Conservation (phyloP, 2,329 filamentous ascomycete genomes). For the Colletotrichum gloeosporioides region DNA sequence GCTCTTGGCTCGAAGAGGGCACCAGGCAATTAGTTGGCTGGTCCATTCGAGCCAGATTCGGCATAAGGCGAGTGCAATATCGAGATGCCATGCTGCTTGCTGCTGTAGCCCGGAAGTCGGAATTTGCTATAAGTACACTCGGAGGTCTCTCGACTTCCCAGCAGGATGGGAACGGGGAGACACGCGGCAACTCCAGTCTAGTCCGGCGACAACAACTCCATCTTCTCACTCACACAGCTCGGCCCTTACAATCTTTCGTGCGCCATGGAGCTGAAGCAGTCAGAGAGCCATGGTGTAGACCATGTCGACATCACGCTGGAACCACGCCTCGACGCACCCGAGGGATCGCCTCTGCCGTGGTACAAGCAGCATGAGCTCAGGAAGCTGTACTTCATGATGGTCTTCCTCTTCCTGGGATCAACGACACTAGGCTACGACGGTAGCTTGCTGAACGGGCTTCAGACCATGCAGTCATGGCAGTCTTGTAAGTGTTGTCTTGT, state of each 20-base stretch:
- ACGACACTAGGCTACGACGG: conserved; percentile 45
- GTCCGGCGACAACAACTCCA: background rate
- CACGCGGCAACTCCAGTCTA: background rate
- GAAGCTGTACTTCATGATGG: conserved; percentile 35
- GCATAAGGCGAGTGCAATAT: background rate
- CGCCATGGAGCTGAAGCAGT: conserved; percentile 7
- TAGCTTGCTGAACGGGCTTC: conserved; percentile 51
- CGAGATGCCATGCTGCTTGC: background rate
- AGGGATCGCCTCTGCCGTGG: conserved; percentile 26
- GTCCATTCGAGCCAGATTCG: background rate
- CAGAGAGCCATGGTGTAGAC: background rate
- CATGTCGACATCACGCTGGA: background rate
- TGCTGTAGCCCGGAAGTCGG: background rate
- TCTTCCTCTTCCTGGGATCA: conserved; percentile 36
- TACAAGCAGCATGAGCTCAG: conserved; percentile 34
- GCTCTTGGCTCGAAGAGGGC: background rate
- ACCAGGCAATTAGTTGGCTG: background rate
- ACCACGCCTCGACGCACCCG: background rate
- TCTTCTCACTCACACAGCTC: background rate
- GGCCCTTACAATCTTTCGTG: no score
- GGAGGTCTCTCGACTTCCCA: background rate
- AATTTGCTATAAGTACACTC: background rate
- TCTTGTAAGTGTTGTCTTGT: conserved; percentile 29
- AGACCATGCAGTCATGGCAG: conserved; percentile 49
- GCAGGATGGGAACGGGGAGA: background rate